Conservation (phyloP, 2,329 filamentous ascomycete species). For the Alternaria ethzedia region DNA sequence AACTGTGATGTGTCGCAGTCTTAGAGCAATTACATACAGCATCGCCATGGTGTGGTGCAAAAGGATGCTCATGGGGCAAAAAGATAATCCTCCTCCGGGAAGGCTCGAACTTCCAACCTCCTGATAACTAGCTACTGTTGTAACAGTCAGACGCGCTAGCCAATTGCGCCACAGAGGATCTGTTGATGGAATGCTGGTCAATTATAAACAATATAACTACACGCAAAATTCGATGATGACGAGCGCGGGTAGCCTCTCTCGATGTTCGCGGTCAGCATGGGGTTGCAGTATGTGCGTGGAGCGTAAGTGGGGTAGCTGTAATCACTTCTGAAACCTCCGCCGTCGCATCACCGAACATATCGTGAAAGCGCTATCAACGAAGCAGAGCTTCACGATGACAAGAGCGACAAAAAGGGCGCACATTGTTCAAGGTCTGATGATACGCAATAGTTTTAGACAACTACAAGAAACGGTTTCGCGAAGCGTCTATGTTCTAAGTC, state of each 20-base stretch:
- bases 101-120: slow-evolving; percentile 36
- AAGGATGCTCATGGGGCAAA: not conserved
- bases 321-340: too few relatives aligned
- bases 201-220: too few relatives aligned
- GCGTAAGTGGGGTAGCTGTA: not conserved
- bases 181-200: not conserved
- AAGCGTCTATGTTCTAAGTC: not conserved
- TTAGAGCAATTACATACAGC: too few relatives aligned
- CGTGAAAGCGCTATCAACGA: not conserved
- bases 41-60: not conserved
- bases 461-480: not conserved
- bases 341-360: accelerated
- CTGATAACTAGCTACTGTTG: slow-evolving; percentile 36
- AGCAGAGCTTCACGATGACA: too few relatives aligned
- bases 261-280: too few relatives aligned
- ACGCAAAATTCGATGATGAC: too few relatives aligned
- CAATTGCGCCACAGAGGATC: slow-evolving; percentile 53
- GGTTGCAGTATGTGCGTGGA: not conserved
- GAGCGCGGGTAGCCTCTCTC: too few relatives aligned
- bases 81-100: slow-evolving; percentile 26
- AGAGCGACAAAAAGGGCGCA: not conserved
- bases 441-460: accelerated
- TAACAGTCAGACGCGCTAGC: slow-evolving; percentile 69
- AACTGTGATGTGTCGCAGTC: too few relatives aligned
- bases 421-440: accelerated